These are phyloP conservation scores for Boletellus ananiceps DNA, from an alignment of 768 basidiomycete genomes.

Conservation along the genomic window DNA sequence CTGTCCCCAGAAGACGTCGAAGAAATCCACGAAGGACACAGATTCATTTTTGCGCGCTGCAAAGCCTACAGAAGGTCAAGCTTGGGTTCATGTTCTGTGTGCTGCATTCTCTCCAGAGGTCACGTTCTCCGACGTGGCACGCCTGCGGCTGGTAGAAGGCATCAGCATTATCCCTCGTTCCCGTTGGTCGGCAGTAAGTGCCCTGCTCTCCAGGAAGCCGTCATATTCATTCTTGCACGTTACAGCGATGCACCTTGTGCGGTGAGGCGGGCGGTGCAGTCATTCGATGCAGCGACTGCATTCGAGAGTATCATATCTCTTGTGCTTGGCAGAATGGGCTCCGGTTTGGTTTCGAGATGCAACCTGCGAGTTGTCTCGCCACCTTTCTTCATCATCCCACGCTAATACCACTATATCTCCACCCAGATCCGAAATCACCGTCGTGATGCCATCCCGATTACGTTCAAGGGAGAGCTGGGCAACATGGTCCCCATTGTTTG, in stretches of 20 bases:
- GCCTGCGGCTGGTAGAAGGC: slow-evolving; percentile 80
- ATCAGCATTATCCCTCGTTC: slow-evolving; percentile 66
- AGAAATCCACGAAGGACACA: slow-evolving; percentile 41
- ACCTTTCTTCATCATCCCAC: background rate
- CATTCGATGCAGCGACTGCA: slow-evolving; percentile 80
- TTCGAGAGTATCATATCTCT: slow-evolving; percentile 74
- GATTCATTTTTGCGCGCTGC: slow-evolving; percentile 69
- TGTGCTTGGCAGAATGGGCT: slow-evolving; percentile 87
- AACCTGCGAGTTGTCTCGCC: slow-evolving; percentile 49
- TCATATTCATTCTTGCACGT: slow-evolving; percentile 8
- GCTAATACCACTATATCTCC: background rate
- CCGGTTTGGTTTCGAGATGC: slow-evolving; percentile 91
- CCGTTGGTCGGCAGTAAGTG: slow-evolving; percentile 70
- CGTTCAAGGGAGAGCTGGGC: slow-evolving; percentile 75
- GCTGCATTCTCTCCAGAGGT: slow-evolving; percentile 84
- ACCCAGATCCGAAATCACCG: slow-evolving; percentile 72
- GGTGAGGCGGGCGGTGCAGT: slow-evolving; percentile 69
- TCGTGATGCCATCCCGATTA: slow-evolving; percentile 60
- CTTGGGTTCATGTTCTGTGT: slow-evolving; percentile 90
- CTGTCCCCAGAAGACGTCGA: slow-evolving; percentile 54
- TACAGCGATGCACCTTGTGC: slow-evolving; percentile 75
- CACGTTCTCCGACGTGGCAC: slow-evolving; percentile 69
- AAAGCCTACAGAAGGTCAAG: slow-evolving; percentile 90
- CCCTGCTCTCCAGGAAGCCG: background rate
- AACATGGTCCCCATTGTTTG: slow-evolving; percentile 73